Conservation (phyloP, 495 filamentous ascomycete species). For the Aspergillus ellipticus region DNA sequence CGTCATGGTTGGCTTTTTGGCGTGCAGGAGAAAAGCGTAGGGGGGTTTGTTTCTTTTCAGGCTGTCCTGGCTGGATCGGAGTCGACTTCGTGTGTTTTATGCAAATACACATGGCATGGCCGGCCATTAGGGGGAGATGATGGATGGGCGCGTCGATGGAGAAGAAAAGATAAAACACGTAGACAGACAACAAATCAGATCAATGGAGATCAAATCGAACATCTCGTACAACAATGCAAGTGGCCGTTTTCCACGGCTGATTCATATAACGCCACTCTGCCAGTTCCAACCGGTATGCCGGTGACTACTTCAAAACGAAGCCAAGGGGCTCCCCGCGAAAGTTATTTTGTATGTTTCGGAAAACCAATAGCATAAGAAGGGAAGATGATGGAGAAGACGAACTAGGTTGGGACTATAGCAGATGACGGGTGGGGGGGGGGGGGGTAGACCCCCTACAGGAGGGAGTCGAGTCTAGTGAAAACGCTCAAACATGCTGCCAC, state of each 20-base stretch:
- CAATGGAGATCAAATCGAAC: constrained; percentile 12
- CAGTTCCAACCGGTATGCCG: constrained; percentile 31
- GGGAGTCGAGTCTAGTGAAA: constrained; percentile 91
- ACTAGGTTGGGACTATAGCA: constrained; percentile 13
- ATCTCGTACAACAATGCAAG: constrained; percentile 30
- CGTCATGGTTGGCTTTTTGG: neutral
- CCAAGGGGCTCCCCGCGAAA: constrained; percentile 8
- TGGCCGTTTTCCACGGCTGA: constrained; percentile 18
- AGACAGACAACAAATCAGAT: constrained; percentile 7
- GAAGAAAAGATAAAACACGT: constrained; percentile 1
- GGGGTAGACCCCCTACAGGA: constrained; percentile 58
- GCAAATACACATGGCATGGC: constrained; percentile 8
- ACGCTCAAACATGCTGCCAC: constrained; percentile 94
- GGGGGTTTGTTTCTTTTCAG: neutral
- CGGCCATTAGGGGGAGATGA: neutral
- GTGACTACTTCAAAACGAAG: constrained; percentile 36
- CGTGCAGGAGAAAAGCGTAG: neutral
- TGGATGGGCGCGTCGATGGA: neutral
- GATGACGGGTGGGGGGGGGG: too few relatives aligned
- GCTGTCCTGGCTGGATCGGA: neutral
- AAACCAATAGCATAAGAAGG: neutral
- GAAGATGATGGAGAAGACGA: constrained; percentile 13
- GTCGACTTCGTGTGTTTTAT: neutral
- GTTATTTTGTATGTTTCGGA: constrained; percentile 1
- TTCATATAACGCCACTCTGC: constrained; percentile 27